Conservation (phyloP, 2,329 filamentous ascomycete genomes). For the Chrysoporthe austroafricana region DNA sequence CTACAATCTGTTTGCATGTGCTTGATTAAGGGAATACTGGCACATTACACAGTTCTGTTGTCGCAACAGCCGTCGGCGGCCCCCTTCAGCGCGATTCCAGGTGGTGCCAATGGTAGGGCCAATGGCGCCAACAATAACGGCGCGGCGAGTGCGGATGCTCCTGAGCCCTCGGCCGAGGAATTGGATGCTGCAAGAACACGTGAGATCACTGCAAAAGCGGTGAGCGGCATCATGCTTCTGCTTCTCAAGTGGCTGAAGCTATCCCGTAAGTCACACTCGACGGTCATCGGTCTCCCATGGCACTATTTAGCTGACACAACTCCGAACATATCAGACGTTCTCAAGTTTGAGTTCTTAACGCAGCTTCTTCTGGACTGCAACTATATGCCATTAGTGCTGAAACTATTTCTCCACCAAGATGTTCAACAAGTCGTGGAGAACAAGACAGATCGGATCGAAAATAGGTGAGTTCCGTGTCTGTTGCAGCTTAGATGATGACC, state of each 20-base stretch:
- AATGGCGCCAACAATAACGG: conserved; percentile 42
- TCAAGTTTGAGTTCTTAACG: conserved; percentile 95
- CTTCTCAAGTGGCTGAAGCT: conserved; percentile 95
- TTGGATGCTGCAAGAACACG: conserved; percentile 79
- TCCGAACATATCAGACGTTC: conserved; percentile 63
- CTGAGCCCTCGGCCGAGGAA: conserved; percentile 70
- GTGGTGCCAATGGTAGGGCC: conserved; percentile 22
- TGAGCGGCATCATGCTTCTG: conserved; percentile 86
- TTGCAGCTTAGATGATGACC: neutral
- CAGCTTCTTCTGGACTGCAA: conserved; percentile 94
- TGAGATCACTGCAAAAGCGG: conserved; percentile 88
- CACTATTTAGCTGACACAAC: neutral
- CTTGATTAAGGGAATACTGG: conserved; percentile 82
- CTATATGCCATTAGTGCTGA: conserved; percentile 88
- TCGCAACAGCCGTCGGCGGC: conserved; percentile 54
- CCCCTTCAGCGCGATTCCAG: conserved; percentile 15
- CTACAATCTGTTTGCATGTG: conserved; percentile 94
- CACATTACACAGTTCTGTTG: conserved; percentile 85
- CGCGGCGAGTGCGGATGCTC: conserved; percentile 45
- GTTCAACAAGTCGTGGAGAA: conserved; percentile 88
- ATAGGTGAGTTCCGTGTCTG: conserved; percentile 75
- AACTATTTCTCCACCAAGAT: conserved; percentile 93
- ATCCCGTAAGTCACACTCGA: conserved; percentile 69
- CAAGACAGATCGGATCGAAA: conserved; percentile 78
- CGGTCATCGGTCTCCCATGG: neutral